These are phyloP conservation scores for Parietaria judaica DNA, from an alignment of 306 rosid genomes.

Conservation along the genomic window DNA sequence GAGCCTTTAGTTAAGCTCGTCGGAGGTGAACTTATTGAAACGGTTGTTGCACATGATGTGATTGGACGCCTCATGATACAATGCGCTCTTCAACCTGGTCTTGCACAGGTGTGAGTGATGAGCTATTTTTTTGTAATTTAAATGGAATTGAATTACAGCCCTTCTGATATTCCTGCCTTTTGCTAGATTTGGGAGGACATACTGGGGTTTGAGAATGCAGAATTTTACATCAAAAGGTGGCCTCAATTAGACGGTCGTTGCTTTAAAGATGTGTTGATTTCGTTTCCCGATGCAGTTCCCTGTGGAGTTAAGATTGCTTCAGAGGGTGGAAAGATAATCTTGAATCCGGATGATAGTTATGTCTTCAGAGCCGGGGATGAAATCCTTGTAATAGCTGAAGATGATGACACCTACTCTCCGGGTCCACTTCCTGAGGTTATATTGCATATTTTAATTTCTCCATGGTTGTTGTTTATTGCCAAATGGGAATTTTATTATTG, in stretches of 20 bases:
- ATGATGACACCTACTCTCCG: conserved; percentile 90
- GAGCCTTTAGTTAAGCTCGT: conserved; percentile 97
- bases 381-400: conserved; percentile 96
- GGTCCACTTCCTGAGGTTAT: conserved; percentile 75
- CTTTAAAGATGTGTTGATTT: conserved; percentile 63
- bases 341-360: conserved; percentile 83
- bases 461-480: background rate
- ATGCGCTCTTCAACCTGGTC: conserved; percentile 98
- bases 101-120: conserved; percentile 68
- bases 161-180: conserved; percentile 19
- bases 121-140: background rate
- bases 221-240: conserved; percentile 95
- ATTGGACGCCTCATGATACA: conserved; percentile 98
- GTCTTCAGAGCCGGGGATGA: conserved; percentile 81
- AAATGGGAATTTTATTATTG: background rate
- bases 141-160: background rate
- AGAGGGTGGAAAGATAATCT: conserved; percentile 66
- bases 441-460: conserved; percentile 7
- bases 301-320: conserved; percentile 92
- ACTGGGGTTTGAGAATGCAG: conserved; percentile 97
- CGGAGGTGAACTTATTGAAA: conserved; percentile 92
- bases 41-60: conserved; percentile 98
- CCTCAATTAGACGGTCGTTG: conserved; percentile 59
- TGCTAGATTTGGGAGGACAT: conserved; percentile 97
- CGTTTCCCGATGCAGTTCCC: conserved; percentile 95